Evolutionary conservation across 306 rosid genomes (phyloP).

Genomic region (Cucurbita pepo): DNA sequence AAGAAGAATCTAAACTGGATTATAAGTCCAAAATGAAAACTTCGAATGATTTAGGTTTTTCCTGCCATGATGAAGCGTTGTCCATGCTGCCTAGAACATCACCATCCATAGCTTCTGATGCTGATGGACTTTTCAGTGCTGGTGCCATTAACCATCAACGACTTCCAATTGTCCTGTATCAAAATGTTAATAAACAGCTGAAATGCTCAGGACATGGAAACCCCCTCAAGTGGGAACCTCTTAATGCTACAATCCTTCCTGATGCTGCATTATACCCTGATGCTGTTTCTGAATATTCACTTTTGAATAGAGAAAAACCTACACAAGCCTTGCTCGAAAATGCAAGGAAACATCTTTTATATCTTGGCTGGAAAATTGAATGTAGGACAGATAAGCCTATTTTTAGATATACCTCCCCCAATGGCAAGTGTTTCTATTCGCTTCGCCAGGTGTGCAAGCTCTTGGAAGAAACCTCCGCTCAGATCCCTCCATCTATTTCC

Average conservation of each 20-base stretch:
- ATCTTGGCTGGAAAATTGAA: constrained; percentile 60
- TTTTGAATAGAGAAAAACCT: background rate
- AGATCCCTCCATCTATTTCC: constrained; percentile 9
- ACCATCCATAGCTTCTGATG: background rate
- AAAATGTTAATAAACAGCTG: background rate
- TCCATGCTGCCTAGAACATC: constrained; percentile 12
- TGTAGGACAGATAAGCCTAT: background rate
- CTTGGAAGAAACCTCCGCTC: constrained; percentile 8
- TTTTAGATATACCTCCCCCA: constrained; percentile 21
- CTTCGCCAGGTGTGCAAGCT: constrained; percentile 28
- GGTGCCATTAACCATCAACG: constrained; percentile 8
- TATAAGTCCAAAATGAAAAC: constrained; percentile 1
- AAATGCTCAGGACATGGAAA: background rate
- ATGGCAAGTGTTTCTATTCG: constrained; percentile 20
- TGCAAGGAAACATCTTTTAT: constrained; percentile 34
- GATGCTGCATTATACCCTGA: constrained; percentile 27
- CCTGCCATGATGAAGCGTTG: constrained; percentile 4
- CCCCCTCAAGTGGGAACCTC: constrained; percentile 15
- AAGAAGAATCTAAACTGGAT: constrained; percentile 8
- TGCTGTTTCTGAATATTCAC: constrained; percentile 21
- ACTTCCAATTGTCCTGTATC: background rate
- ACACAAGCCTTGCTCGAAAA: background rate
- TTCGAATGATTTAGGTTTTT: background rate
- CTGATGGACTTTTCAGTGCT: constrained; percentile 11
- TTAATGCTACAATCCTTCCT: constrained; percentile 10